Conservation (phyloP, 768 basidiomycete species). For the Scleroderma bovista region DNA sequence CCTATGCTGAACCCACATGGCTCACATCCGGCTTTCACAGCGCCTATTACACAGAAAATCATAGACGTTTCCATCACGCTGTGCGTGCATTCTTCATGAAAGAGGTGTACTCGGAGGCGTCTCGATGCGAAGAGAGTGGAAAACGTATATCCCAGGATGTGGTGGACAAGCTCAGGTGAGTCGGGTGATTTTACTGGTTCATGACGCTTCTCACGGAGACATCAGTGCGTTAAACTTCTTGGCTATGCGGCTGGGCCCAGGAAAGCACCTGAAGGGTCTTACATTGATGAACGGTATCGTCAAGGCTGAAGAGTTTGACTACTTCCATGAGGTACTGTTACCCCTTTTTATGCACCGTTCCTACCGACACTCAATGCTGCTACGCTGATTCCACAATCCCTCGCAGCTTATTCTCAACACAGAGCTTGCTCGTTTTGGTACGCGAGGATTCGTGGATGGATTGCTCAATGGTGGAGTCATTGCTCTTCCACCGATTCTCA, state of each 20-base stretch:
- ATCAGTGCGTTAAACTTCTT: constrained; percentile 71
- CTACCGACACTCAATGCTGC: not conserved
- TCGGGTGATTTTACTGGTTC: constrained; percentile 4
- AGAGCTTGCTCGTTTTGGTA: constrained; percentile 79
- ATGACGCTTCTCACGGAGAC: not conserved
- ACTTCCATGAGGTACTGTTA: constrained; percentile 79
- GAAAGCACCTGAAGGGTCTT: constrained; percentile 78
- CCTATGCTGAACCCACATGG: constrained; percentile 87
- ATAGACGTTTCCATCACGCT: constrained; percentile 68
- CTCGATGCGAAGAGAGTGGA: constrained; percentile 77
- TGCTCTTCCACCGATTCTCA: constrained; percentile 84
- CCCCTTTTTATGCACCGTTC: not conserved
- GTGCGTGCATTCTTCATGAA: constrained; percentile 74
- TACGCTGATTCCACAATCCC: not conserved
- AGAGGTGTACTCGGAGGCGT: constrained; percentile 70
- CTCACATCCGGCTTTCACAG: constrained; percentile 58
- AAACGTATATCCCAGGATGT: constrained; percentile 82
- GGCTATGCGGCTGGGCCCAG: constrained; percentile 88
- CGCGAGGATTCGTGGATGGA: constrained; percentile 85
- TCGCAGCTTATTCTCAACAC: constrained; percentile 68
- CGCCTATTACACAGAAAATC: constrained; percentile 75
- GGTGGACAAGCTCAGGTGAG: constrained; percentile 78
- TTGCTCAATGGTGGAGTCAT: constrained; percentile 79
- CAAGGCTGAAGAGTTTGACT: constrained; percentile 83
- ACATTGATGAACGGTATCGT: constrained; percentile 71